Conservation (phyloP, 352 stramenopile species). For the Blastocystis sp. region DNA sequence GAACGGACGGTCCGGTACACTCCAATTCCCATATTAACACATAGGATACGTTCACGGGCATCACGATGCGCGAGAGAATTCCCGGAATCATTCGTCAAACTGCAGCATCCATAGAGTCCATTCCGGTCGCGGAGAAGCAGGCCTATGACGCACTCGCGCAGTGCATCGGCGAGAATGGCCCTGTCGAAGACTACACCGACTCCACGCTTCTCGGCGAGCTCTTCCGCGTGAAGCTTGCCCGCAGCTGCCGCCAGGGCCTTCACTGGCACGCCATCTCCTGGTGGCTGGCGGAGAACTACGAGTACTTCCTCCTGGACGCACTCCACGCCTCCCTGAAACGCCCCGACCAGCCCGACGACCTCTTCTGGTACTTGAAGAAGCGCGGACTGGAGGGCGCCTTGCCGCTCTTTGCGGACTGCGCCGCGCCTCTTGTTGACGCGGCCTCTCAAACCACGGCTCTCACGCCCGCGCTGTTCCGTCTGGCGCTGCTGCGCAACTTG, state of each 20-base stretch:
- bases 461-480: background rate
- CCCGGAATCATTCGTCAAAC: slow-evolving; percentile 38
- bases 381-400: background rate
- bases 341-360: slow-evolving; percentile 25
- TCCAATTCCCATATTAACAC: background rate
- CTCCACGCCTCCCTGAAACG: background rate
- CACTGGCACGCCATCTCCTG: slow-evolving; percentile 43
- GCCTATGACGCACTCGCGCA: background rate
- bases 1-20: slow-evolving; percentile 41
- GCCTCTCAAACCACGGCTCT: background rate
- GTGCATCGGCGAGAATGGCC: slow-evolving; percentile 9
- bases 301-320: slow-evolving; percentile 40
- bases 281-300: slow-evolving; percentile 67
- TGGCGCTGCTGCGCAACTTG: background rate
- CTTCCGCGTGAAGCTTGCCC: background rate
- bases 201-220: slow-evolving; percentile 4
- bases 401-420: background rate
- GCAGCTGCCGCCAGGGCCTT: background rate
- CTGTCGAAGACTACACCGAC: background rate
- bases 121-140: background rate
- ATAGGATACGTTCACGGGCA: slow-evolving; percentile 57
- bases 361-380: slow-evolving; percentile 26
- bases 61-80: slow-evolving; percentile 27
- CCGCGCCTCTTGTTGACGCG: background rate
- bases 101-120: background rate